Base-by-base conservation (phyloP, 2,329 filamentous ascomycete species). In the Neonectria coccinea region DNA sequence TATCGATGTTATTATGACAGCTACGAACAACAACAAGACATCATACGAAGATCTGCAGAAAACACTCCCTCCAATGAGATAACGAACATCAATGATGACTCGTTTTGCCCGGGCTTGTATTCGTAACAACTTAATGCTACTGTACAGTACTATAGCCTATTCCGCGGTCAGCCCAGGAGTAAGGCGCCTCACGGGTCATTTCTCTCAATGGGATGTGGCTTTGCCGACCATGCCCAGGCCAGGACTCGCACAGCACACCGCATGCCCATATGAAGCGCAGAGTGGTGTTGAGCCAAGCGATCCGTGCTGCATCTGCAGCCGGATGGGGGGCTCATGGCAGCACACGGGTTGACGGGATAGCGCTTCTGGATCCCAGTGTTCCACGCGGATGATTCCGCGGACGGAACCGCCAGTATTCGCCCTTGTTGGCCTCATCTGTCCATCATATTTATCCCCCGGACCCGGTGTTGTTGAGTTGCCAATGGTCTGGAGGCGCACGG, bases 281-380 rank as follows among this genome's bases (percentile, higher is more conserved):
- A 50, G 45, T 31, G 16, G 29, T 11, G 25, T 33, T 36, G 45
- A 27, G 36, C 39, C 59, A 62, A 31, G 63, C 20, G 45, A 18
- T 22, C 25, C 50, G 52, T 65, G 55, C 22, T 53, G 54, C 59
- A 56, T 41, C 50, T 36, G 56, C 44, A 36, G 44, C 59, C 59
- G 51, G 39, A 63, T 56, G 42, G 52, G 44, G 50, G 57, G 47
- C 58, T 25, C 5, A 48, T 62, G 57, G 41, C 51, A 29, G 31
- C 44, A 22, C n/a, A 47, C 8, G 4, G 36, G 36, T 39, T n/a
- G 14, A 39, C 12, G 14, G 27, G n/a, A 51, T 51, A n/a, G 27
- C n/a, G 16, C 18, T 51, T 51, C n/a, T 31, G n/a, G n/a, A 5
- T 22, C 48, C 29, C 48, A 31, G 11, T 42, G 16, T 42, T 20